phyloP scores from a whole-genome alignment of 345 rosid species.

The Arabis alpina region DNA sequence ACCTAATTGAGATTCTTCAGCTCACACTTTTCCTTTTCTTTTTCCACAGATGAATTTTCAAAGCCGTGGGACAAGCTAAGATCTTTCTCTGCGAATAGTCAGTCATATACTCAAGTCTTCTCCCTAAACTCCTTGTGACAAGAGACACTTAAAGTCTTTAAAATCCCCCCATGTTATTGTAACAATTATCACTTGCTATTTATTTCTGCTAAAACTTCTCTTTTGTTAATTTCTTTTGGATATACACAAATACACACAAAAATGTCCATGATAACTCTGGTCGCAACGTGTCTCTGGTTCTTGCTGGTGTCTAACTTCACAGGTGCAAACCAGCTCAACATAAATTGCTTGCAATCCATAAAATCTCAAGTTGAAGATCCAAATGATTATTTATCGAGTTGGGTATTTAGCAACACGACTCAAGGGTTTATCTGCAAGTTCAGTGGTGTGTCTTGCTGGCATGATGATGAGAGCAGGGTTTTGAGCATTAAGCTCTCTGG shows the following conservation, averaged over 20 bases:
- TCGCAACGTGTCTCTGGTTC: conserved; percentile 47
- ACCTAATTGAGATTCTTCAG: conserved; percentile 6
- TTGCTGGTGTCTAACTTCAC: conserved; percentile 43
- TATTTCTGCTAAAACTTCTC: neutral
- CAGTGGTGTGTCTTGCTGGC: too few relatives aligned
- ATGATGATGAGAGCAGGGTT: conserved; percentile 77
- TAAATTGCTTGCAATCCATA: conserved; percentile 55
- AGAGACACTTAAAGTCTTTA: conserved; percentile 19
- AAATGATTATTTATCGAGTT: too few relatives aligned
- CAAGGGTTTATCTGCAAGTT: too few relatives aligned
- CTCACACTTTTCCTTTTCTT: neutral
- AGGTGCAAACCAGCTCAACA: conserved; percentile 43
- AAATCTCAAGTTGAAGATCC: conserved; percentile 57
- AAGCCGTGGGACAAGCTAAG: neutral
- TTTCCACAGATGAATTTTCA: conserved; percentile 2
- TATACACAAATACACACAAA: conserved; percentile 2
- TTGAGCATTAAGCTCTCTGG: conserved; percentile 59
- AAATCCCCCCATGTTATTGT: neutral
- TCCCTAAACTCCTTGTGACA: neutral
- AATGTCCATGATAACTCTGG: neutral
- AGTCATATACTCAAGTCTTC: conserved; percentile 1
- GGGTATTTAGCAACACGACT: too few relatives aligned
- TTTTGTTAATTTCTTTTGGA: neutral
- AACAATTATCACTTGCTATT: neutral
- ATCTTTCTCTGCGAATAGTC: neutral